Percentiles rank a stretch among this genome's conserved stretches.
Conservation (phyloP, 345 rosid species). For the Aquilaria yunnanensis region DNA sequence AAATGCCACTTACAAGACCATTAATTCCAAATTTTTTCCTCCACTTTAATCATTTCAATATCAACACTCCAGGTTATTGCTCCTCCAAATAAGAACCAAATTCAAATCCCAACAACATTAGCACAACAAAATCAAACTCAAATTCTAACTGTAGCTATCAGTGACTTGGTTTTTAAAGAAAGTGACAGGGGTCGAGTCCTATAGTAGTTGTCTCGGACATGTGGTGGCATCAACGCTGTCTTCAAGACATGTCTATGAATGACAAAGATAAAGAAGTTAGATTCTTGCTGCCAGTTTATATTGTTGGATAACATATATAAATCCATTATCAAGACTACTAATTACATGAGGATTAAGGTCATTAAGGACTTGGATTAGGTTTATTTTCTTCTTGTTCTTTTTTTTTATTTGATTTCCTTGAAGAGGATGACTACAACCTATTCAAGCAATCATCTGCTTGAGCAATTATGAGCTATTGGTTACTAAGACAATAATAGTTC, state of each 20-base stretch:
- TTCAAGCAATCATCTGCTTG: conserved; percentile 1
- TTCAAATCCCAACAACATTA: no score
- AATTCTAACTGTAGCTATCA: conserved; percentile 19
- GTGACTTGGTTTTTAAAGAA: conserved; percentile 90
- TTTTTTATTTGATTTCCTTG: background rate
- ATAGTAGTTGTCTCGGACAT: conserved; percentile 76
- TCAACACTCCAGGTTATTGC: no score
- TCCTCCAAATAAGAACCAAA: no score
- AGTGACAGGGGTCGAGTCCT: conserved; percentile 78
- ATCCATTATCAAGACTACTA: conserved; percentile 79
- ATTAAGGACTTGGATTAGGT: conserved; percentile 65
- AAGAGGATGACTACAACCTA: background rate
- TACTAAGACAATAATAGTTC: background rate
- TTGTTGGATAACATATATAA: conserved; percentile 70
- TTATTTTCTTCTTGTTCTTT: background rate
- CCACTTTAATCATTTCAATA: no score
- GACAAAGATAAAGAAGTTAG: conserved; percentile 89
- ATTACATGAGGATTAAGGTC: conserved; percentile 76
- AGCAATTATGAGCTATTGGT: background rate
- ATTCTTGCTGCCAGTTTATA: conserved; percentile 87
- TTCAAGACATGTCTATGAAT: conserved; percentile 74
- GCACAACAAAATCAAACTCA: no score
- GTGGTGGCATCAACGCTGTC: conserved; percentile 56
- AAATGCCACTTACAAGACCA: no score
- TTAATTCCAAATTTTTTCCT: no score